These are phyloP conservation scores for Rehmannia glutinosa DNA, from an alignment of 257 asterid genomes.

Conservation along the genomic window DNA sequence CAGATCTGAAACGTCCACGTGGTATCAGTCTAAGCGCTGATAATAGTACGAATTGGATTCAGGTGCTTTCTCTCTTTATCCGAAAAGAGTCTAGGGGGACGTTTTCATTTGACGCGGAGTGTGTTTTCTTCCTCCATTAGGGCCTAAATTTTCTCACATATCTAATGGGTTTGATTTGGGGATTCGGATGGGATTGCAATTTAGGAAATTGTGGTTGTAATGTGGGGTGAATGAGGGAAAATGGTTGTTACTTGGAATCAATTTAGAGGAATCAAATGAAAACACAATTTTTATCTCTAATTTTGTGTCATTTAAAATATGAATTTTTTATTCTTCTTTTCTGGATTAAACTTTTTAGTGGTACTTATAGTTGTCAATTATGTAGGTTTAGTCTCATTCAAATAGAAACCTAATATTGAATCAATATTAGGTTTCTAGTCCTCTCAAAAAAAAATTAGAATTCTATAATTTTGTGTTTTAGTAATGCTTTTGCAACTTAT, in stretches of 20 bases:
- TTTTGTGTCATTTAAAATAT: too few relatives aligned
- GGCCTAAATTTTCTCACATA: background rate
- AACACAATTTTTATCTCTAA: background rate
- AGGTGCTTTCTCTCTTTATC: constrained; percentile 31
- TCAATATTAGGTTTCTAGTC: too few relatives aligned
- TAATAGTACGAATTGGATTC: constrained; percentile 26
- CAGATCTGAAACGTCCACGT: constrained; percentile 31
- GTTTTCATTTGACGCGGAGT: constrained; percentile 8
- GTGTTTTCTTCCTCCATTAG: constrained; percentile 40
- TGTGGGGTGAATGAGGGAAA: constrained; percentile 28
- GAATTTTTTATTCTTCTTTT: too few relatives aligned
- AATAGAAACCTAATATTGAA: too few relatives aligned
- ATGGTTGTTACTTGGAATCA: constrained; percentile 1
- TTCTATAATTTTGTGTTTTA: too few relatives aligned
- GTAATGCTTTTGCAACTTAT: too few relatives aligned
- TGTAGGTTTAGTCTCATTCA: too few relatives aligned
- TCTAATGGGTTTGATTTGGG: constrained; percentile 2
- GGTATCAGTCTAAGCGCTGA: constrained; percentile 15
- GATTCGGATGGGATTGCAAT: constrained; percentile 7
- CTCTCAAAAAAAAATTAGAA: too few relatives aligned
- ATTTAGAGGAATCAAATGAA: constrained; percentile 6
- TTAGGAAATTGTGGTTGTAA: constrained; percentile 18
- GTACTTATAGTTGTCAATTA: too few relatives aligned
- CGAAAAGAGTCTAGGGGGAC: background rate
- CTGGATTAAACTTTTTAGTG: too few relatives aligned